Base-by-base conservation (phyloP, 345 rosid species). In the Brassica carinata region DNA sequence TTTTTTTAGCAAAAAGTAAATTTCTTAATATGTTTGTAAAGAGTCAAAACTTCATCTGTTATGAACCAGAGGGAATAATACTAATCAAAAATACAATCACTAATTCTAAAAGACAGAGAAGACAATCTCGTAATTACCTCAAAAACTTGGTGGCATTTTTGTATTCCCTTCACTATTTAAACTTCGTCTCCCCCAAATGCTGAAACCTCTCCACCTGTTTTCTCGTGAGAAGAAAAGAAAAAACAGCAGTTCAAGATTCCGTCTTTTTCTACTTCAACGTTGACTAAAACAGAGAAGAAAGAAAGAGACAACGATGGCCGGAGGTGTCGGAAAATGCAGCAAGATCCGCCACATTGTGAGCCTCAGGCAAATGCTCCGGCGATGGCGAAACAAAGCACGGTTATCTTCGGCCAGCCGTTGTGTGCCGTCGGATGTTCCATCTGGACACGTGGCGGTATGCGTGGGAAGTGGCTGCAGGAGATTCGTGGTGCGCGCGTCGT, bases 291-390 rank as follows among this genome's bases (percentile, higher is more conserved):
- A 63, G 43, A 43, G 8, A 15, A 55, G 62, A 17, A 43, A 48
- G 10, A 38, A 43, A 53, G 18, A 53, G 58, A 53, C 19, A n/a
- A 55, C 83, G 77, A 95, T 91, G 99, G 75, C 93, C 0, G 85
- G 79, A 18, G 85, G 90, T 10, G 26, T 86, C 1, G 98, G 85
- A 59, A 93, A 90, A 89, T 90, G 97, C 97, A 83, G 91, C 84
- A 96, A 89, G 84, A 96, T 96, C 89, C 92, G 94, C 72, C 92
- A 92, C 91, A 96, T 96, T 80, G 97, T 92, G 68, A 79, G 89
- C 86, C 97, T 96, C 15, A 88, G 95, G 11, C 99, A 93, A 75
- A 77, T 96, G 93, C 85, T 93, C 59, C 86, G 87, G 38, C 87
- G 91, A 67, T 96, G 99, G 99, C 85, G 98, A 3, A 89, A 82